phyloP scores from a whole-genome alignment of 2,329 filamentous ascomycete species.

The Penicillium sp. region DNA sequence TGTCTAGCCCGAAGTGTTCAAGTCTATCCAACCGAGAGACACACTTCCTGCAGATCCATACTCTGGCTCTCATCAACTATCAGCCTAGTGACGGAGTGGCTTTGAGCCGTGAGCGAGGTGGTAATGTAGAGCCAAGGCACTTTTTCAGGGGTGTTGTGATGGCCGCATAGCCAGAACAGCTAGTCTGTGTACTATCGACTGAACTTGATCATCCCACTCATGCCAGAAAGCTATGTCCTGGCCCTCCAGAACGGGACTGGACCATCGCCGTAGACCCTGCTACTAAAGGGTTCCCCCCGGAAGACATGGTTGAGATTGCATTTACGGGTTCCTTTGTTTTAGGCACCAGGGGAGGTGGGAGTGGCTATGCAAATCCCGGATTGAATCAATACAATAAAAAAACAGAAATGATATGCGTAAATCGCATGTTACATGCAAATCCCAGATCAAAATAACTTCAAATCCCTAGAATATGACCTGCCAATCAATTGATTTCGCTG shows the following conservation, averaged over 20 bases:
- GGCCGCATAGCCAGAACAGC: neutral
- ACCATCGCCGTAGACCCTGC: constrained; percentile 5
- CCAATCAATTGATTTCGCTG: neutral
- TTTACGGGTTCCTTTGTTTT: neutral
- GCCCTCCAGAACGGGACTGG: constrained; percentile 17
- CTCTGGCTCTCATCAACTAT: neutral
- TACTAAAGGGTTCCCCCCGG: constrained; percentile 13
- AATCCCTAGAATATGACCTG: neutral
- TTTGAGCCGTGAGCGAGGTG: neutral
- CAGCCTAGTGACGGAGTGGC: neutral
- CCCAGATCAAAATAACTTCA: neutral
- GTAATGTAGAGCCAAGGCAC: neutral
- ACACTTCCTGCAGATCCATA: neutral
- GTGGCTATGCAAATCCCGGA: neutral
- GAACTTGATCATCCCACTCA: neutral
- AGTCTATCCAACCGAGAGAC: constrained; percentile 16
- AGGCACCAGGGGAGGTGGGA: neutral
- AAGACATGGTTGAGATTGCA: neutral
- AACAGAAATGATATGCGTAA: too few species aligned
- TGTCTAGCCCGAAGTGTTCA: constrained; percentile 6
- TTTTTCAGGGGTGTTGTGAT: neutral
- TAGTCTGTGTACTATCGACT: neutral
- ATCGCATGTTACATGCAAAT: too few species aligned
- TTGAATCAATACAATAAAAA: neutral
- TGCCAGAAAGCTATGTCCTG: neutral